Percentiles rank a stretch among this genome's conserved stretches.
These are phyloP conservation scores for Phyllosticta ampelicida DNA, from an alignment of 2,329 filamentous ascomycete genomes.

Conservation along the genomic window DNA sequence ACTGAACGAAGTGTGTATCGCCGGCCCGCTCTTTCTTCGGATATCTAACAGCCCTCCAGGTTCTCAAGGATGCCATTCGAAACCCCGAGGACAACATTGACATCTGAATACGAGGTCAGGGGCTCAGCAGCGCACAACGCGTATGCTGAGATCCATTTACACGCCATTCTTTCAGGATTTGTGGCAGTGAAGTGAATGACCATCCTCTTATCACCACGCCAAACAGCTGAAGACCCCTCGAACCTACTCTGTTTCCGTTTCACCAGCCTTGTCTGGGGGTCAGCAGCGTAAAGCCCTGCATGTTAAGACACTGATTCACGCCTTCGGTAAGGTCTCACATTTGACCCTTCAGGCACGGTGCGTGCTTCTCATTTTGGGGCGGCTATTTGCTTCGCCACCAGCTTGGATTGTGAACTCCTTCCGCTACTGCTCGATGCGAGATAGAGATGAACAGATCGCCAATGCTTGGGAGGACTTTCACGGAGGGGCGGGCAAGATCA, in stretches of 20 bases:
- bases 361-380: neutral
- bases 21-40: neutral
- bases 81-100: slow-evolving; percentile 20
- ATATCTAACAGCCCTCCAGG: slow-evolving; percentile 15
- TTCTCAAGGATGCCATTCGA: slow-evolving; percentile 26
- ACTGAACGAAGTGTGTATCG: slow-evolving; percentile 52
- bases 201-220: neutral
- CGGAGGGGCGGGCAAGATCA: no score
- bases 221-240: neutral
- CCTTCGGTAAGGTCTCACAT: neutral
- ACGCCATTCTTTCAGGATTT: neutral
- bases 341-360: neutral
- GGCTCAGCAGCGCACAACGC: slow-evolving; percentile 8
- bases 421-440: neutral
- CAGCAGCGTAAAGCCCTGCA: neutral
- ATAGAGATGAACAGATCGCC: no score
- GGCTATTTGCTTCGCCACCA: neutral
- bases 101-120: slow-evolving; percentile 20
- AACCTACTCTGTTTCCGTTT: neutral
- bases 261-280: neutral
- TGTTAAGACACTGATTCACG: neutral
- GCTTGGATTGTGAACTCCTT: neutral
- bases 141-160: neutral
- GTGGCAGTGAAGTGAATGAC: neutral
- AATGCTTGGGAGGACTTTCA: no score